Base-by-base conservation (phyloP, 169 alveolate genomes). In the Theileria orientalis region DNA sequence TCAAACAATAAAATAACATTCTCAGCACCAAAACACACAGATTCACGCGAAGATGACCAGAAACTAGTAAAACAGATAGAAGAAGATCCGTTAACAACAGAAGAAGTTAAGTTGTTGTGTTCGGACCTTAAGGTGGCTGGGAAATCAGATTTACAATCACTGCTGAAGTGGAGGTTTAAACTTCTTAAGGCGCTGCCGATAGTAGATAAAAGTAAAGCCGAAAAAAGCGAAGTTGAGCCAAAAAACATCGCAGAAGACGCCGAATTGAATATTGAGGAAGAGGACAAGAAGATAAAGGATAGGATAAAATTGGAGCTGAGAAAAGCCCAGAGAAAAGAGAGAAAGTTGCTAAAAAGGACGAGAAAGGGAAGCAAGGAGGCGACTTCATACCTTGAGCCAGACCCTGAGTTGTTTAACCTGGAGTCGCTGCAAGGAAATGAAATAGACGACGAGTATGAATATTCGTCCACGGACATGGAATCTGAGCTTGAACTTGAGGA, bases 121-220 rank as follows among this genome's bases (percentile, higher is more conserved):
- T 76, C 84, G n/a, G 94, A 84, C 57, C 64, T 93, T 13, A 78
- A 92, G 79, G 96, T 94, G 32, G 87, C 94, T 27, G 97, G 97
- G 3, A 92, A 93, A 25, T 68, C 92, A 1, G 98, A 94, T 37
- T 76, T 94, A 16, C 84, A 83, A 64, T 85, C 76, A 27, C 69
- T 94, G 23, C 80, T 94, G 40, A 94, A 94, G 74, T 94, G 98
- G 98, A 75, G 98, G 27, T 74, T 86, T 40, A 85, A 83, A 57
- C 67, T 92, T 27, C 47, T 68, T 64, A 83, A 63, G 46, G 62
- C 51, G 8, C 32, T 74, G 13, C 64, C 63, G 27, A 11, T n/a
- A 1, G 30, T 37, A 5, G 52, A 19, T 2, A 54, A 21, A 25
- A 47, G 67, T 41, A 76, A 51, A 23, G 52, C 61, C 42, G 35